Conservation (phyloP, 352 stramenopile genomes). For the Pythium oligandrum region DNA sequence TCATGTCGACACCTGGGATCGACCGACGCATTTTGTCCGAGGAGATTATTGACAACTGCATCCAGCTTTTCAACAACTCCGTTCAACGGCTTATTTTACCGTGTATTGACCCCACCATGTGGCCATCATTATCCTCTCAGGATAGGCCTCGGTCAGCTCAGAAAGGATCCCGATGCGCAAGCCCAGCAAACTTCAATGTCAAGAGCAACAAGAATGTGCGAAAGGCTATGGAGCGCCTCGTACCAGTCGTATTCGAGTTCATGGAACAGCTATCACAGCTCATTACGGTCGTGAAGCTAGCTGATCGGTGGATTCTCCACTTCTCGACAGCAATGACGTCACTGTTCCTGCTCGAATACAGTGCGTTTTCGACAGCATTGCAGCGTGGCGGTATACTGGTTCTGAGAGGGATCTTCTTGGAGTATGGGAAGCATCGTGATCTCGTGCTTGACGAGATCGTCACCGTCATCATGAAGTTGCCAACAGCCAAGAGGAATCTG, state of each 20-base stretch:
- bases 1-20: slow-evolving; percentile 67
- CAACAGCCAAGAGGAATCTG: slow-evolving; percentile 65
- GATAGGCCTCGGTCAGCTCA: too few relatives aligned
- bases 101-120: slow-evolving; percentile 44
- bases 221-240: slow-evolving; percentile 49
- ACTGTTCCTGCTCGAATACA: slow-evolving; percentile 69
- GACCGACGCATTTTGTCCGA: slow-evolving; percentile 72
- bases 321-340: slow-evolving; percentile 67
- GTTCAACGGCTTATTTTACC: slow-evolving; percentile 58
- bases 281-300: slow-evolving; percentile 60
- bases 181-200: slow-evolving; percentile 23
- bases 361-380: slow-evolving; percentile 44
- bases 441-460: slow-evolving; percentile 72
- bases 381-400: slow-evolving; percentile 61
- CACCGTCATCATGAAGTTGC: slow-evolving; percentile 68
- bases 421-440: slow-evolving; percentile 53
- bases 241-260: slow-evolving; percentile 65
- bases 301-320: slow-evolving; percentile 68
- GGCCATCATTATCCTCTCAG: too few relatives aligned
- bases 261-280: slow-evolving; percentile 64
- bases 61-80: slow-evolving; percentile 54
- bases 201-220: slow-evolving; percentile 43
- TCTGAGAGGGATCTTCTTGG: slow-evolving; percentile 59
- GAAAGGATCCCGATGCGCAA: too few relatives aligned
- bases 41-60: slow-evolving; percentile 80